Conservation (phyloP, 371 early-diverging fungal genomes). For the Mucor sp. region DNA sequence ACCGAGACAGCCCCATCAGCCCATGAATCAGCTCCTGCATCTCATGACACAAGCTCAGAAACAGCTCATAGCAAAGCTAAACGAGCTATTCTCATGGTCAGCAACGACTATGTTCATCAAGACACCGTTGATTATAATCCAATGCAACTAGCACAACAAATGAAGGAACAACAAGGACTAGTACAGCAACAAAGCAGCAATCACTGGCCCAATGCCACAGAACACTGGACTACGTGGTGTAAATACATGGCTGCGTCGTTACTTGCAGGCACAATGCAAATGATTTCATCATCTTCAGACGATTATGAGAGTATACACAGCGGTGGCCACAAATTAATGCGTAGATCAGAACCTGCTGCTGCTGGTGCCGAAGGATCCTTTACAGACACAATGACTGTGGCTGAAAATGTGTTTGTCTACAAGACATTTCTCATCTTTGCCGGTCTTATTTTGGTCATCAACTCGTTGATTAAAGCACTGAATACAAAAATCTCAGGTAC, state of each 20-base stretch:
- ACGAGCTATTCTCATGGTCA: slow-evolving; percentile 9
- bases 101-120: neutral
- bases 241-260: slow-evolving; percentile 6
- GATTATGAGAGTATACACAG: neutral
- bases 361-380: slow-evolving; percentile 7
- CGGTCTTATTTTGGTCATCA: slow-evolving; percentile 45
- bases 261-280: neutral
- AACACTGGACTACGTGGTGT: neutral
- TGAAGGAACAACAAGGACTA: neutral
- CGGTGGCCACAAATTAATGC: slow-evolving; percentile 1
- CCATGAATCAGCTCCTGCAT: neutral
- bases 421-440: slow-evolving; percentile 52
- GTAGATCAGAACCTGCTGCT: slow-evolving; percentile 20
- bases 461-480: slow-evolving; percentile 50
- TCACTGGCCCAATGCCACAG: neutral
- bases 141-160: neutral
- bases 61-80: slow-evolving; percentile 6
- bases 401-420: slow-evolving; percentile 46
- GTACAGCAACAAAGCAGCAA: neutral
- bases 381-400: slow-evolving; percentile 6
- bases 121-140: neutral
- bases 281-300: neutral
- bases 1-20: neutral
- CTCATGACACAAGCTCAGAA: neutral
- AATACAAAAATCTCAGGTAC: slow-evolving; percentile 48